Evolutionary conservation across 1,284 basidiomycete genomes (phyloP), one percentile per base, ranked within the genome.

Genomic region (Trichosporon faecale): DNA sequence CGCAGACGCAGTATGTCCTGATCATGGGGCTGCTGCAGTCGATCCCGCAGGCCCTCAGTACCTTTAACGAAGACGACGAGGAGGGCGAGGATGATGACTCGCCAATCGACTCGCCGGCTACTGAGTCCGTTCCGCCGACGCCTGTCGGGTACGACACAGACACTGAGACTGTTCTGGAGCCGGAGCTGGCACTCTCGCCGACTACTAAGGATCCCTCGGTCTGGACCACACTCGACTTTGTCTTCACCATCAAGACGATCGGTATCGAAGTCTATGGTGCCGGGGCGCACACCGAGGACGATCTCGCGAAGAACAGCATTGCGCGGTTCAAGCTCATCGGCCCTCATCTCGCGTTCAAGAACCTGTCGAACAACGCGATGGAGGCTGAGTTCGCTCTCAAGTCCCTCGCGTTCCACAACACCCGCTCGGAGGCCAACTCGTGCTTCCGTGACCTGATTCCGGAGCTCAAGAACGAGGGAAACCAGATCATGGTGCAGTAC

Each of bases 361-460:
- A 90, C 79, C 86, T 95, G 25, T 92, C 91, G 18, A 90, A 95
- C 80, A 90, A 91, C 25, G 89, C 94, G 9, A 87, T 89, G 74
- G 94, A 98, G 81, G 90, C 91, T 2, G 95, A 98, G 82, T 85
- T 98, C 65, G 87, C 94, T 44, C 85, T 99, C 35, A 91, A 91
- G 78, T 94, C 95, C 0, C 91, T 99, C 78, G 95, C 94, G 0
- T 91, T 98, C 85, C 90, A 88, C 78, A 97, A 96, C 80, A 98
- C 91, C 4, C 87, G 91, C 64, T 88, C 91, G 0, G 57, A 61
- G 18, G 92, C 93, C 7, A 87, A 86, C 68, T 92, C 93, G 21
- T 91, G 89, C 77, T 98, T 96, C 85, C 88, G 96, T 64, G 96
- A 99, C 80, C 95, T 99, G 70, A 92, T 99, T 71, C 97, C 97